A percentile compares a stretch with the other conserved stretches of the same genome.
Evolutionary conservation across 495 filamentous ascomycete genomes (phyloP).

Genomic region (Diplogelasinospora grovesii): DNA sequence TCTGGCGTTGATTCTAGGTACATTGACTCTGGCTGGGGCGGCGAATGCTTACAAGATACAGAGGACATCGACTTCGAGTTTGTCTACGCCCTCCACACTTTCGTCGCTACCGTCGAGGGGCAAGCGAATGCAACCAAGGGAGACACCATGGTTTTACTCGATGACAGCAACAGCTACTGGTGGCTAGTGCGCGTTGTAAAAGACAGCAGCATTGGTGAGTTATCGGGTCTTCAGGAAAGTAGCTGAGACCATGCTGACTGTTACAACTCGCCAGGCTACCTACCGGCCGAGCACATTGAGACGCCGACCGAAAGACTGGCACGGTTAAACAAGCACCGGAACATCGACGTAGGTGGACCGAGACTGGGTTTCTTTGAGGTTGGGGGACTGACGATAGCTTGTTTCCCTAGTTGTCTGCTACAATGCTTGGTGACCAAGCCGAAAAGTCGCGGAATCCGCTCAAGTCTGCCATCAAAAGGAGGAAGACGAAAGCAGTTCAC

Average conservation of each 20-base stretch:
- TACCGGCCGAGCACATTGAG: conserved; percentile 97
- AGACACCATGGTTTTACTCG: conserved; percentile 99
- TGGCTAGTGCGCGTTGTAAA: conserved; percentile 97
- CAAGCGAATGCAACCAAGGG: conserved; percentile 98
- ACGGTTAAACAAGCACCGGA: conserved; percentile 93
- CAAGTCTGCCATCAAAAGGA: conserved; percentile 81
- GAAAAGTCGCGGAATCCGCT: conserved; percentile 86
- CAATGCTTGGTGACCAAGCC: conserved; percentile 86
- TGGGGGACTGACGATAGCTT: too few species aligned
- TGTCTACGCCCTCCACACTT: conserved; percentile 96
- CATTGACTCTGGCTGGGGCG: conserved; percentile 62
- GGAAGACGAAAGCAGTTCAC: conserved; percentile 82
- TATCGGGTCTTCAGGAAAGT: background rate
- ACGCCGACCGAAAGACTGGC: conserved; percentile 93
- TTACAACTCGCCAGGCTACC: conserved; percentile 59
- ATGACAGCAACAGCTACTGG: conserved; percentile 99
- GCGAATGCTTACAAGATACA: conserved; percentile 72
- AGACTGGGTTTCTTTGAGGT: too few species aligned
- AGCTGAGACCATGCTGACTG: conserved; percentile 12
- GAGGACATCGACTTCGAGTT: conserved; percentile 99
- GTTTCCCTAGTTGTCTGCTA: conserved; percentile 77
- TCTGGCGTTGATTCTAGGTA: conserved; percentile 45
- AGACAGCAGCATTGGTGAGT: conserved; percentile 89
- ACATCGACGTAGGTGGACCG: conserved; percentile 73
- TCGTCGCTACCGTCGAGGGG: conserved; percentile 94